Percentiles rank a stretch among this genome's conserved stretches.
Evolutionary conservation across 768 basidiomycete species (phyloP).

Genomic region (Xerocomellus intermedius): DNA sequence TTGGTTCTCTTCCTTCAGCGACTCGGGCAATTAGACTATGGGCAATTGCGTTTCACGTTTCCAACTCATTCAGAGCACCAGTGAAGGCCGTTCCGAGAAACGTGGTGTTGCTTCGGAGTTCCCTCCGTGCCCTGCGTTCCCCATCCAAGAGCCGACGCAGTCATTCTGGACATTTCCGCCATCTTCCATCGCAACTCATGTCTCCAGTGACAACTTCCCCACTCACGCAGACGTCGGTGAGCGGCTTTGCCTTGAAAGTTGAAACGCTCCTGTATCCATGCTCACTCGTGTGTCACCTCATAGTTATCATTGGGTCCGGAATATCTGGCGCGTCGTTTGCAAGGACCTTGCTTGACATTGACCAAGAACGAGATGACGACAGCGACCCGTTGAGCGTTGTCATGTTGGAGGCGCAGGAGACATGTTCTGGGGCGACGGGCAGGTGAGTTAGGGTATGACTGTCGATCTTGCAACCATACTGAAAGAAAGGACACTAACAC

Average conservation of each 20-base stretch:
- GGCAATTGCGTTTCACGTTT: slow-evolving; percentile 25
- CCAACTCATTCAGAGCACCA: neutral
- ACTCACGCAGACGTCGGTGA: slow-evolving; percentile 55
- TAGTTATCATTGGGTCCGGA: slow-evolving; percentile 54
- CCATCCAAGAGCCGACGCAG: slow-evolving; percentile 49
- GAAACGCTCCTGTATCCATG: neutral
- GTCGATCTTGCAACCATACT: neutral
- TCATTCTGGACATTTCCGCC: slow-evolving; percentile 67
- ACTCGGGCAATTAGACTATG: slow-evolving; percentile 14
- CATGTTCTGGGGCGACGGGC: slow-evolving; percentile 53
- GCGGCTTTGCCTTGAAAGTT: neutral
- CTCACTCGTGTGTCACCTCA: neutral
- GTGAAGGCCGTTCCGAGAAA: slow-evolving; percentile 4
- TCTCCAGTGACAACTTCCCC: slow-evolving; percentile 34
- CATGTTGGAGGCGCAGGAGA: slow-evolving; percentile 61
- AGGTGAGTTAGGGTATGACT: slow-evolving; percentile 33
- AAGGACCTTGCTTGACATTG: slow-evolving; percentile 36
- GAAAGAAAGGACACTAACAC: neutral
- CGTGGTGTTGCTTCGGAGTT: neutral
- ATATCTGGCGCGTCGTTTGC: slow-evolving; percentile 48
- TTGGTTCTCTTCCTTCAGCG: slow-evolving; percentile 1
- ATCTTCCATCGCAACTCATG: slow-evolving; percentile 40
- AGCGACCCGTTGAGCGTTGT: slow-evolving; percentile 37
- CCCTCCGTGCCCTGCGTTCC: slow-evolving; percentile 40
- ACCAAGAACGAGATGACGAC: slow-evolving; percentile 21